Evolutionary conservation across 2,329 filamentous ascomycete genomes (phyloP).

Genomic region (Colletotrichum theobromicola): DNA sequence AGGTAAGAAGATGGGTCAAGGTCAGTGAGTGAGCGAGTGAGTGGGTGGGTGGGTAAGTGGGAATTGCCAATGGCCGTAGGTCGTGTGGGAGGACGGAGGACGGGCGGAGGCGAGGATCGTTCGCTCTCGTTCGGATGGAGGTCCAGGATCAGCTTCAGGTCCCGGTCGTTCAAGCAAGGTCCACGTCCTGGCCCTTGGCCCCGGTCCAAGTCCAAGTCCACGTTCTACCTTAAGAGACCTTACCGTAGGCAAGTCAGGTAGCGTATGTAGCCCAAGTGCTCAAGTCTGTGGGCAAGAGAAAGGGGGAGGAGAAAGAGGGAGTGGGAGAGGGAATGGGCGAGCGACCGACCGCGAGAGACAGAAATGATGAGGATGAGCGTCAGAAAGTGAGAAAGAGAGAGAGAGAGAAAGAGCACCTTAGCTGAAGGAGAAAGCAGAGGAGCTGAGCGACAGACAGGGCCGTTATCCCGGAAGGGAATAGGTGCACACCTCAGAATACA

Average conservation of each 20-base stretch:
- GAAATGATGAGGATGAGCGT: neutral
- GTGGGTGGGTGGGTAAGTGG: neutral
- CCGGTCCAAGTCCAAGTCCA: neutral
- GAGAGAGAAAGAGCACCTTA: no score
- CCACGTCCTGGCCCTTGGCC: neutral
- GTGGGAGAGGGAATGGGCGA: neutral
- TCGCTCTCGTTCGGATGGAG: slow-evolving; percentile 2
- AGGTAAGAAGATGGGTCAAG: neutral
- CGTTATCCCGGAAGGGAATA: neutral
- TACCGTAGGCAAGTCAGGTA: no score
- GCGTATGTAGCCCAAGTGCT: no score
- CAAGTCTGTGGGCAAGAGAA: neutral
- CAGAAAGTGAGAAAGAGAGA: neutral
- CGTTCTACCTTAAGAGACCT: no score
- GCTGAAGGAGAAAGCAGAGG: neutral
- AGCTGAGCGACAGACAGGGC: neutral
- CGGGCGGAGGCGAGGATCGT: neutral
- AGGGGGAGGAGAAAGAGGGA: neutral
- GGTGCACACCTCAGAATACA: neutral
- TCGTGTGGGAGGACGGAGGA: neutral
- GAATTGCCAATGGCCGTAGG: neutral
- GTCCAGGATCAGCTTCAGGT: neutral
- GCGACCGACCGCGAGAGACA: neutral
- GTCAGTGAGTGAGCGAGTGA: neutral
- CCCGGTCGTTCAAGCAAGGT: neutral